phyloP scores from a whole-genome alignment of 106 monocot species.

The Acanthochlamys bracteata region DNA sequence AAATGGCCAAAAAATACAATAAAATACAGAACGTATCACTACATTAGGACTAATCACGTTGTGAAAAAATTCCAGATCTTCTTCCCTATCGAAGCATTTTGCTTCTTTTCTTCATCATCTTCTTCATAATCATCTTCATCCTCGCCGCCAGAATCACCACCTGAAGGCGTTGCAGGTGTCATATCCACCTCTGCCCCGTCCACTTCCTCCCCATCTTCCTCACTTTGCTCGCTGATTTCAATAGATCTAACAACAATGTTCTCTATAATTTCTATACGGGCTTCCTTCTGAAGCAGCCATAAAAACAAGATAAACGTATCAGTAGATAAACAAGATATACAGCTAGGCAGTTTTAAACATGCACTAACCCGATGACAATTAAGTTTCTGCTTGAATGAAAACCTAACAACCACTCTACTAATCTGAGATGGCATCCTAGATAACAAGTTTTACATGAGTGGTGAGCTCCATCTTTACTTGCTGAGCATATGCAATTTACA shows the following conservation, averaged over 20 bases:
- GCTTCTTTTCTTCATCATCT: conserved; percentile 17
- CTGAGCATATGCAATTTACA: no score
- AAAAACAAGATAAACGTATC: neutral
- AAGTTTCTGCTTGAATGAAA: neutral
- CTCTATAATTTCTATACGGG: conserved; percentile 6
- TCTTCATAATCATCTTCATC: conserved; percentile 25
- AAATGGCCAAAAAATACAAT: conserved; percentile 1
- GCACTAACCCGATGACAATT: neutral
- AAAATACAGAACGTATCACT: neutral
- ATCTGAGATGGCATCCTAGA: neutral
- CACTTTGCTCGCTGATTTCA: conserved; percentile 23
- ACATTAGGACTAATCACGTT: conserved; percentile 18
- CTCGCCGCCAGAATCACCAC: conserved; percentile 5
- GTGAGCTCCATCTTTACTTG: no score
- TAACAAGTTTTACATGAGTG: neutral
- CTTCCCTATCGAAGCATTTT: conserved; percentile 45
- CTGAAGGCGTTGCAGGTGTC: conserved; percentile 7
- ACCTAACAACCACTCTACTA: neutral
- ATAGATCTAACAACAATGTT: conserved; percentile 2
- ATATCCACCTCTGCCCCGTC: conserved; percentile 11
- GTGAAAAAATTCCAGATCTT: conserved; percentile 68
- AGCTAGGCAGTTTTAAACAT: neutral
- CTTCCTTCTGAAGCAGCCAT: conserved; percentile 24
- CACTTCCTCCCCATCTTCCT: conserved; percentile 10
- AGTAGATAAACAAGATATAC: neutral